Evolutionary conservation across 2,329 filamentous ascomycete species (phyloP).

Genomic region (Pseudogymnoascus sp.): DNA sequence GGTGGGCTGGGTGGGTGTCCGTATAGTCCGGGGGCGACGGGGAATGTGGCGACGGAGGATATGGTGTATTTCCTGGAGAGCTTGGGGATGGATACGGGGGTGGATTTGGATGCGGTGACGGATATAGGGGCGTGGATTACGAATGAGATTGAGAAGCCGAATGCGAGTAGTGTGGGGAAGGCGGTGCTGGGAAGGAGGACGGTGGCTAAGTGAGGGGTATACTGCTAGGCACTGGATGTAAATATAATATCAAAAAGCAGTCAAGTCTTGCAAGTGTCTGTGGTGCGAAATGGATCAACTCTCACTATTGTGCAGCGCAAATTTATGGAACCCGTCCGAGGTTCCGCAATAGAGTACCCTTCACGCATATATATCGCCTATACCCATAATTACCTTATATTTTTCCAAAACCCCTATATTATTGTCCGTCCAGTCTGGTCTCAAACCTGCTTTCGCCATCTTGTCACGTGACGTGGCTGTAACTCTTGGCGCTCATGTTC

Average conservation of each 20-base stretch:
- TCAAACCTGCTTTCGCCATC: background rate
- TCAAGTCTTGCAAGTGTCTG: background rate
- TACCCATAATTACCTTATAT: background rate
- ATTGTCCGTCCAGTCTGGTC: background rate
- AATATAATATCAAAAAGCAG: background rate
- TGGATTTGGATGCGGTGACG: conserved; percentile 58
- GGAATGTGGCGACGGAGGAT: conserved; percentile 80
- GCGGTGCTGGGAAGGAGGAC: conserved; percentile 44
- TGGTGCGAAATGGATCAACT: background rate
- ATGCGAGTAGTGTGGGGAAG: conserved; percentile 60
- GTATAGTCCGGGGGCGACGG: conserved; percentile 76
- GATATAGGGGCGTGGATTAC: conserved; percentile 69
- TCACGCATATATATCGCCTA: background rate
- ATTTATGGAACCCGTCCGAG: background rate
- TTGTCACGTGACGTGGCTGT: background rate
- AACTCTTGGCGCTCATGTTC: conserved; percentile 5
- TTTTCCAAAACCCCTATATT: background rate
- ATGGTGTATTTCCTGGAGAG: conserved; percentile 71
- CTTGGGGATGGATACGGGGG: conserved; percentile 65
- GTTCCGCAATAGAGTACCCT: background rate
- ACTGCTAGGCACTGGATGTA: background rate
- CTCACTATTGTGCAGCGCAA: background rate
- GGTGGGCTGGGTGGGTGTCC: conserved; percentile 78
- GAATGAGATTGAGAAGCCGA: conserved; percentile 50
- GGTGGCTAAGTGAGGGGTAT: background rate